phyloP scores from a whole-genome alignment of 2,329 filamentous ascomycete species.

The Mycosphaerelloides madeirae region DNA sequence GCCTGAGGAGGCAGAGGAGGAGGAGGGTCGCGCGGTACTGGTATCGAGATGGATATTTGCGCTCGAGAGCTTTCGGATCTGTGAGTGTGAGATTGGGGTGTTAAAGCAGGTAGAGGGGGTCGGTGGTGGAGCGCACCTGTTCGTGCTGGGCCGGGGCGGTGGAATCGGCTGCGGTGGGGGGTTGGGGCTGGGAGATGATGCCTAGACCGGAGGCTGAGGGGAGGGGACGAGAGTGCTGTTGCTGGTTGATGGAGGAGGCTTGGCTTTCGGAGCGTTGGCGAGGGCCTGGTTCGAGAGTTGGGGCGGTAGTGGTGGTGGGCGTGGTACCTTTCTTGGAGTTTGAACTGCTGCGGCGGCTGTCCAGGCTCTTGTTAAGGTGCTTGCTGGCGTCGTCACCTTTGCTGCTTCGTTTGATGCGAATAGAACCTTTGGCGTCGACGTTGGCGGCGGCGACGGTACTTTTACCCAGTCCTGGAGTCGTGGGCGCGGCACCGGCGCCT shows the following conservation, averaged over 20 bases:
- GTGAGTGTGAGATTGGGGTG: background rate
- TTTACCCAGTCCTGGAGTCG: constrained; percentile 87
- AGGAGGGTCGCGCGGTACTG: constrained; percentile 3
- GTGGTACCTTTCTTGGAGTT: constrained; percentile 71
- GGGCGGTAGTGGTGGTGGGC: constrained; percentile 12
- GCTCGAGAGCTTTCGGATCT: constrained; percentile 16
- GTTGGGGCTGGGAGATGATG: constrained; percentile 19
- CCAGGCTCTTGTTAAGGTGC: constrained; percentile 72
- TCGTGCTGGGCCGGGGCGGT: constrained; percentile 29
- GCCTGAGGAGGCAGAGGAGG: constrained; percentile 9
- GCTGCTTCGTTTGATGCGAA: constrained; percentile 43
- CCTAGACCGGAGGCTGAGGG: constrained; percentile 16
- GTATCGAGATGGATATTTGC: constrained; percentile 3
- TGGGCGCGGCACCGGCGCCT: constrained; percentile 62
- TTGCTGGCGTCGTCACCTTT: constrained; percentile 44
- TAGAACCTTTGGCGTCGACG: constrained; percentile 75
- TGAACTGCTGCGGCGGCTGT: constrained; percentile 84
- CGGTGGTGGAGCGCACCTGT: constrained; percentile 35
- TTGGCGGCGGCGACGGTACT: constrained; percentile 84
- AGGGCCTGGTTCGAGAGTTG: constrained; percentile 6
- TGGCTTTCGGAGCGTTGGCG: constrained; percentile 23
- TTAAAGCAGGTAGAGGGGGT: constrained; percentile 2
- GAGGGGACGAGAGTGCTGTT: constrained; percentile 9
- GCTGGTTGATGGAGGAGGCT: constrained; percentile 15
- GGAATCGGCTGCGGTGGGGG: constrained; percentile 8